Base-by-base conservation (phyloP, 139 green algal genomes). In the Eudorina sp. region DNA sequence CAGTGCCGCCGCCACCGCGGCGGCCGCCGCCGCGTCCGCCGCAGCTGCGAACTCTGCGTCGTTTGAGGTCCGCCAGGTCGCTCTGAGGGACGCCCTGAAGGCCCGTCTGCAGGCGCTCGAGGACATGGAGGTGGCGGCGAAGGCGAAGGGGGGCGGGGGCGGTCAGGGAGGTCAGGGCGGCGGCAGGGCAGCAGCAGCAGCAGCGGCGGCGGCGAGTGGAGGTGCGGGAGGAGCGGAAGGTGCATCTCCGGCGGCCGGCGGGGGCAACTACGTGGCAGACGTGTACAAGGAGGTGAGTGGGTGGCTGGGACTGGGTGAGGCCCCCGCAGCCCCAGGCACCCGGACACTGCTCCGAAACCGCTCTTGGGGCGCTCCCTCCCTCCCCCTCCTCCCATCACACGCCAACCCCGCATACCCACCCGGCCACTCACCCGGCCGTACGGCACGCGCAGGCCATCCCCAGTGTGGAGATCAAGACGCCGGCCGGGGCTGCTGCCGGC, bases 401-500 rank as follows among this genome's bases (percentile, higher is more conserved):
- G 1, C n/a, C 64, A 23, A 3, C 16, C 70, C 14, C 70, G 18
- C 70, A n/a, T n/a, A n/a, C n/a, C n/a, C n/a, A n/a, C n/a, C n/a
- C n/a, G n/a, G n/a, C n/a, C n/a, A n/a, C n/a, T n/a, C n/a, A n/a
- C n/a, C n/a, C n/a, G n/a, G n/a, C n/a, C n/a, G n/a, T n/a, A n/a
- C n/a, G 31, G 14, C 72, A 18, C 25, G 25, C 23, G 41, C 84
- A 90, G 85, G 55, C 55, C 3, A 27, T 34, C 1, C 69, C 85
- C 18, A 77, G 73, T 13, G 73, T 91, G 45, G 82, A 89, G 62
- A 75, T 91, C 41, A 91, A 91, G 79, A n/a, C n/a, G n/a, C n/a
- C n/a, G n/a, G n/a, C n/a, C n/a, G n/a, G n/a, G n/a, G 68, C 21
- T 13, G 38, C 7, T 0, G 2, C 36, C 7, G 40, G 27, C 36